A percentile compares a stretch with the other conserved stretches of the same genome.
Evolutionary conservation across 371 early-diverging fungal genomes (phyloP).

Genomic region (Coelomomyces lativittatus): DNA sequence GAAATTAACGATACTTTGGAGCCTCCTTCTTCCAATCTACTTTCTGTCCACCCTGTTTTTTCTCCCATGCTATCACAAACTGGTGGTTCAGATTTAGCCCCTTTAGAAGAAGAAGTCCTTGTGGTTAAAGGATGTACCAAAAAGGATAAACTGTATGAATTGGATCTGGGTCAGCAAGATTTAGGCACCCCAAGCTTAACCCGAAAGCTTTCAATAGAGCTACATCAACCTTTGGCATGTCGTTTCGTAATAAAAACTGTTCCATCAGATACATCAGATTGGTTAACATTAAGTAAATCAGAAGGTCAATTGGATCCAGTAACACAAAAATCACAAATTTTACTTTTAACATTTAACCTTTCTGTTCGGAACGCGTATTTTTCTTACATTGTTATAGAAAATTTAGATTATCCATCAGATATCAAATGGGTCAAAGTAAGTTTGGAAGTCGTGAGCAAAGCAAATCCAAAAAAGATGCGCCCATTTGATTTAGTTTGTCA

Average conservation of each 20-base stretch:
- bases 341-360: conserved; percentile 30
- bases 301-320: conserved; percentile 43
- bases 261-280: conserved; percentile 20
- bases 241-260: conserved; percentile 37
- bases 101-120: background rate
- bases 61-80: too few species aligned
- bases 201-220: conserved; percentile 41
- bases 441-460: conserved; percentile 22
- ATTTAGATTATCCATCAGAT: conserved; percentile 45
- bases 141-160: conserved; percentile 27
- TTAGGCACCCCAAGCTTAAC: conserved; percentile 16
- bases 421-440: conserved; percentile 42
- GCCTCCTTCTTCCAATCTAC: too few species aligned
- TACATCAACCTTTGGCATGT: conserved; percentile 16
- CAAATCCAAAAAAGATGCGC: conserved; percentile 12
- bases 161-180: conserved; percentile 58
- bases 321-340: conserved; percentile 13
- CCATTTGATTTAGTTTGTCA: conserved; percentile 50
- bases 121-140: conserved; percentile 6
- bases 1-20: too few species aligned
- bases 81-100: too few species aligned
- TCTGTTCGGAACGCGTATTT: conserved; percentile 34
- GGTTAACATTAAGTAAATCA: conserved; percentile 40
- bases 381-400: conserved; percentile 47
- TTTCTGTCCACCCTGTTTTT: too few species aligned